A percentile compares a stretch with the other conserved stretches of the same genome.
Conservation (phyloP, 1,139 yeast genomes). For the Kodamaea sp. region DNA sequence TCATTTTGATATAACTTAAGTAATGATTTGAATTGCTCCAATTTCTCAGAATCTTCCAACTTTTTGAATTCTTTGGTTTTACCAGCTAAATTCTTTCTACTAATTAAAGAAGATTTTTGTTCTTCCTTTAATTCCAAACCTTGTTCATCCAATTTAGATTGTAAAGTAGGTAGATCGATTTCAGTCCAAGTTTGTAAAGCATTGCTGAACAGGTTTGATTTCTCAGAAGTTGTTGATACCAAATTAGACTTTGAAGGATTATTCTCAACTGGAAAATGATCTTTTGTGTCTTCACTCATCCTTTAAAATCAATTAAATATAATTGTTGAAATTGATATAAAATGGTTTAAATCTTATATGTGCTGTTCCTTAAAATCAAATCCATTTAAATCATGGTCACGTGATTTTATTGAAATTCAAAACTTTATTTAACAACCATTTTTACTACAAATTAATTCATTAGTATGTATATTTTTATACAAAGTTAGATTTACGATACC, state of each 20-base stretch:
- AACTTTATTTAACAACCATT: not conserved
- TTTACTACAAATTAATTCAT: constrained; percentile 2
- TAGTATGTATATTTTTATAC: too few relatives aligned
- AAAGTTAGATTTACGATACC: not conserved
- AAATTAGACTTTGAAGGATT: constrained; percentile 1
- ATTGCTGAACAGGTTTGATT: constrained; percentile 20
- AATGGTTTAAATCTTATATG: constrained; percentile 1
- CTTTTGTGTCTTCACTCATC: not conserved
- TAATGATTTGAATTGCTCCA: constrained; percentile 60
- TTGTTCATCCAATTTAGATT: constrained; percentile 67
- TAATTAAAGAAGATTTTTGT: constrained; percentile 62
- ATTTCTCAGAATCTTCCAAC: constrained; percentile 60
- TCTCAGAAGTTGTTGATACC: constrained; percentile 1
- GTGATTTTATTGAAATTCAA: not conserved
- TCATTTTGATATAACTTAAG: constrained; percentile 84
- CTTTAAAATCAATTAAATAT: not conserved
- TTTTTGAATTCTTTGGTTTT: constrained; percentile 82
- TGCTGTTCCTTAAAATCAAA: not conserved
- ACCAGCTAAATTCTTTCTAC: constrained; percentile 73
- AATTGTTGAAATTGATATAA: constrained; percentile 4
- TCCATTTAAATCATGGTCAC: not conserved
- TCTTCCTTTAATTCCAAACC: constrained; percentile 69
- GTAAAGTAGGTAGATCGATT: constrained; percentile 65
- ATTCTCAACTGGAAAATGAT: constrained; percentile 1
- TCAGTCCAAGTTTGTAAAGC: constrained; percentile 79